Conservation (phyloP, 306 rosid species). For the Heteromeles arbutifolia region DNA sequence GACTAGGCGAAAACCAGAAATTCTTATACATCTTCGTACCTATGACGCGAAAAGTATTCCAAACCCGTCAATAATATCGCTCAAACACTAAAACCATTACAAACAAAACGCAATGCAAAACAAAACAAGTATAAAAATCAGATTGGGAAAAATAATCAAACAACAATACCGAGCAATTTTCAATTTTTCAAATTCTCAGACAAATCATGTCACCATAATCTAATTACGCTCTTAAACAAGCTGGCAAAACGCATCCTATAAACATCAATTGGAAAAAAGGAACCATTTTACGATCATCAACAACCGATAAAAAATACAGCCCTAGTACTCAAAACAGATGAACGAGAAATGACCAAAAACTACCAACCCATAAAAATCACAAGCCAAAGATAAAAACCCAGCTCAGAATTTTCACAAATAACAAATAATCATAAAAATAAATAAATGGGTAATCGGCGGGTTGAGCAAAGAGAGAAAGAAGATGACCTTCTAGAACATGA, state of each 20-base stretch:
- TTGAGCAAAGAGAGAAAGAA: constrained; percentile 7
- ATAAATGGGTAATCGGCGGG: neutral
- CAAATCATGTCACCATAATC: neutral
- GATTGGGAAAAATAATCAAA: neutral
- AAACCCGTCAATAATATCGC: neutral
- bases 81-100: neutral
- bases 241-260: neutral
- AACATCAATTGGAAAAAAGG: neutral
- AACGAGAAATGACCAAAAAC: neutral
- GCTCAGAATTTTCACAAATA: neutral
- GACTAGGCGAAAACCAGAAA: neutral
- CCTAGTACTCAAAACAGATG: neutral
- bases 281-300: neutral
- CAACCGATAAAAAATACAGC: neutral
- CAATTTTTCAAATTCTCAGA: neutral
- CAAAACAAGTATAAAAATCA: neutral
- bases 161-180: too few relatives aligned
- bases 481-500: constrained; percentile 71
- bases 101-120: neutral
- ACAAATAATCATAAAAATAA: neutral
- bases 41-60: neutral
- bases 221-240: neutral
- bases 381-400: neutral
- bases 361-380: neutral
- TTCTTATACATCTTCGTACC: neutral